Conservation (phyloP, 108 stramenopile species). For the Epithemia pelagica region DNA sequence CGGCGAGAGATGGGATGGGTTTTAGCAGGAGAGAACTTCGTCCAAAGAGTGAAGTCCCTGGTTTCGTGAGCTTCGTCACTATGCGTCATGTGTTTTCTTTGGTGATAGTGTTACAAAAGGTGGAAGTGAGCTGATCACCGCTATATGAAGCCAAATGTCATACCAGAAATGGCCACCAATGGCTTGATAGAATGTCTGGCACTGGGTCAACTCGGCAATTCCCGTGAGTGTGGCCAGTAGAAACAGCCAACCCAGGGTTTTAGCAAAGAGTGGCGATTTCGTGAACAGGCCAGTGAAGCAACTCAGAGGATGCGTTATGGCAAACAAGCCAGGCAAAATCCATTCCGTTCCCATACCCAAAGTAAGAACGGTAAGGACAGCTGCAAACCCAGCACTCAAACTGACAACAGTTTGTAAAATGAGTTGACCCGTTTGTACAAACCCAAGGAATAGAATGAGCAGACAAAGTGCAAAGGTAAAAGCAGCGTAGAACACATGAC, state of each 20-base stretch:
- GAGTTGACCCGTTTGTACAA: neutral
- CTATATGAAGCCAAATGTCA: neutral
- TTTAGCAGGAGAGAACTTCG: too few species aligned
- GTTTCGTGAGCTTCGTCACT: too few species aligned
- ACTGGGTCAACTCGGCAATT: neutral
- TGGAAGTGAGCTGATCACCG: neutral
- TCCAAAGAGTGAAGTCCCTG: too few species aligned
- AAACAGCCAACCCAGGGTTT: neutral
- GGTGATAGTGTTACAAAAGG: too few species aligned
- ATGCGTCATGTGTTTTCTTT: too few species aligned
- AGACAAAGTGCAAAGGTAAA: neutral
- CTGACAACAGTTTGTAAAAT: neutral
- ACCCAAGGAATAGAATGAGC: neutral
- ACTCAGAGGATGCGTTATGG: neutral
- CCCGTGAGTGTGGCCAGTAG: neutral
- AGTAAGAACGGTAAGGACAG: neutral
- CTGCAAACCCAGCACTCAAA: neutral
- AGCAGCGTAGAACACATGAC: neutral
- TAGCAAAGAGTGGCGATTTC: neutral
- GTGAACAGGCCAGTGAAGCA: neutral
- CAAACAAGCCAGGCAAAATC: neutral
- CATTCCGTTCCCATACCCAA: neutral
- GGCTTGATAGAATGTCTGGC: neutral
- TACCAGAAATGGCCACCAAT: neutral
- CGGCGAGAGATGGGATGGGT: too few species aligned